Percentiles rank a stretch among this genome's conserved stretches.
These are phyloP conservation scores for Lachnellula cervina DNA, from an alignment of 2,329 filamentous ascomycete genomes.

Conservation along the genomic window DNA sequence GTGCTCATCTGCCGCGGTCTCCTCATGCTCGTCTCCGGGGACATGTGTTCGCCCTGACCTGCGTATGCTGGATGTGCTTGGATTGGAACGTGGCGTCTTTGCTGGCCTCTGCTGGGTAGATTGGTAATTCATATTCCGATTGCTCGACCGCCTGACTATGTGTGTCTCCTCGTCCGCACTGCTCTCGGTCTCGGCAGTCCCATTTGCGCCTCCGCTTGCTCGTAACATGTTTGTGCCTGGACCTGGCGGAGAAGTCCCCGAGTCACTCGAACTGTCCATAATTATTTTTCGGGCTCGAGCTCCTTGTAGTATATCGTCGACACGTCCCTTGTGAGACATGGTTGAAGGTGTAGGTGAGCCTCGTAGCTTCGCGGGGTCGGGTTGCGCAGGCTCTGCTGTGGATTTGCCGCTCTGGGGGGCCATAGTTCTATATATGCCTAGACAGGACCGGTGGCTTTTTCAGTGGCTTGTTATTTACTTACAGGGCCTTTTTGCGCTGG, in stretches of 20 bases:
- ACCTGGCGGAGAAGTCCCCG: background rate
- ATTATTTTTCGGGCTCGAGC: conserved; percentile 19
- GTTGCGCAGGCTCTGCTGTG: background rate
- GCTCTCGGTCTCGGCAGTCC: conserved; percentile 16
- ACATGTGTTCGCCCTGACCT: conserved; percentile 6
- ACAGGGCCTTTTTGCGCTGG: background rate
- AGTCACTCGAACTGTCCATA: conserved; percentile 8
- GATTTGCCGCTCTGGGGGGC: background rate
- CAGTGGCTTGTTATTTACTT: background rate
- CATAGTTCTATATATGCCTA: background rate
- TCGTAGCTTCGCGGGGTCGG: conserved; percentile 3
- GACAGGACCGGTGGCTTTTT: background rate
- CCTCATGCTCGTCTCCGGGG: conserved; percentile 6
- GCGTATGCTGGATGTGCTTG: conserved; percentile 14
- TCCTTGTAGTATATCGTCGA: conserved; percentile 22
- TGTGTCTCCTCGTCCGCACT: conserved; percentile 36
- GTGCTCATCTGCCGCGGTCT: conserved; percentile 22
- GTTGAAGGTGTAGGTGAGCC: background rate
- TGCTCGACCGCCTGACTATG: conserved; percentile 31
- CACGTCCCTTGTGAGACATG: background rate
- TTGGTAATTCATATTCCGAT: conserved; percentile 22
- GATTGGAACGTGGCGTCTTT: background rate
- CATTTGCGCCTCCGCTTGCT: background rate
- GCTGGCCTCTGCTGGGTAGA: conserved; percentile 11
- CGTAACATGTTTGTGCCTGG: background rate